Conservation (phyloP, 306 rosid species). For the Casuarina cunninghamiana region DNA sequence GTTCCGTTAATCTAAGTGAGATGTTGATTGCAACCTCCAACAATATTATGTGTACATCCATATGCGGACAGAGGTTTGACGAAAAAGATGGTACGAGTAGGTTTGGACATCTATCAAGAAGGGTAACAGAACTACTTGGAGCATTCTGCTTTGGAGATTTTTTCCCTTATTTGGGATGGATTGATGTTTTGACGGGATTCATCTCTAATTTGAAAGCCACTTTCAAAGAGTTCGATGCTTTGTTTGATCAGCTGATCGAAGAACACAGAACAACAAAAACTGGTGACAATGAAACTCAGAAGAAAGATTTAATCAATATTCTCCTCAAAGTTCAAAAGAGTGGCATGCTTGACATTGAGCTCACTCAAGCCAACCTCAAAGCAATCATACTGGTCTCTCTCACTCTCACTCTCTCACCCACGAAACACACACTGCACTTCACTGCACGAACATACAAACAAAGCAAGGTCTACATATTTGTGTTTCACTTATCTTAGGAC, state of each 20-base stretch:
- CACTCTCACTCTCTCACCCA: neutral
- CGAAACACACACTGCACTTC: neutral
- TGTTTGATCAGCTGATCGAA: slow-evolving; percentile 30
- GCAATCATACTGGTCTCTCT: slow-evolving; percentile 30
- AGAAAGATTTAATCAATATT: slow-evolving; percentile 22
- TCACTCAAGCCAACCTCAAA: slow-evolving; percentile 23
- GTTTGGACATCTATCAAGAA: slow-evolving; percentile 20
- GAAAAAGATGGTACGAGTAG: neutral
- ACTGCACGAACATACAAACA: neutral
- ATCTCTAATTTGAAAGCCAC: slow-evolving; percentile 13
- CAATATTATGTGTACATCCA: slow-evolving; percentile 29
- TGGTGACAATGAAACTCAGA: neutral
- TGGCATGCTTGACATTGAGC: neutral
- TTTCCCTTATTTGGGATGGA: slow-evolving; percentile 41
- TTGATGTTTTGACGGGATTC: slow-evolving; percentile 37
- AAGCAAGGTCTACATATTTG: neutral
- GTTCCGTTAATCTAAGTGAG: slow-evolving; percentile 20
- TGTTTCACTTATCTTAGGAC: slow-evolving; percentile 22
- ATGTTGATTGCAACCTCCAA: slow-evolving; percentile 25
- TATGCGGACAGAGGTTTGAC: slow-evolving; percentile 27
- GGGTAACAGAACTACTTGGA: neutral
- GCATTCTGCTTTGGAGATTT: slow-evolving; percentile 38
- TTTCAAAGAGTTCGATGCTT: slow-evolving; percentile 17
- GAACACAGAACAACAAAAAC: slow-evolving; percentile 16
- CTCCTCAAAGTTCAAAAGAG: slow-evolving; percentile 26